Conservation (phyloP, 2,329 filamentous ascomycete species). For the Nemania serpens region DNA sequence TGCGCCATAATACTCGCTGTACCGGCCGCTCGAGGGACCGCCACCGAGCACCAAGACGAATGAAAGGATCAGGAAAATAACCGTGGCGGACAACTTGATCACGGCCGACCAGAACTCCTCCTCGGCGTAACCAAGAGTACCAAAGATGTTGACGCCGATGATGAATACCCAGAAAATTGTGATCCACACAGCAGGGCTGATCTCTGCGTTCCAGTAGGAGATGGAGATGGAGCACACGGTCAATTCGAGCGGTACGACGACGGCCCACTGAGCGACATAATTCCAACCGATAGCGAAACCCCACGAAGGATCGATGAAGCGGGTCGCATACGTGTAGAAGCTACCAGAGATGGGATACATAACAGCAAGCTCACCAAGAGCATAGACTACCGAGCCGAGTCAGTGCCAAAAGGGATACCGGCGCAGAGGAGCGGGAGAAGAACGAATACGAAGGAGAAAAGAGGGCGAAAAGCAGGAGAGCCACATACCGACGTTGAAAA, state of each 20-base stretch:
- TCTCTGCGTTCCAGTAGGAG: conserved; percentile 52
- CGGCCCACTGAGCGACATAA: conserved; percentile 55
- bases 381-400: conserved; percentile 51
- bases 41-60: conserved; percentile 64
- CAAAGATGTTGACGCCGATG: conserved; percentile 60
- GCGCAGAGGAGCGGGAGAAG: background rate
- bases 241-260: conserved; percentile 54
- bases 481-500: conserved; percentile 57
- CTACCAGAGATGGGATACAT: conserved; percentile 57
- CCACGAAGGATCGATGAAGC: conserved; percentile 58
- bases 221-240: conserved; percentile 56
- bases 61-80: conserved; percentile 67
- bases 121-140: conserved; percentile 59
- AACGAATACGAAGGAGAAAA: background rate
- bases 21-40: conserved; percentile 55
- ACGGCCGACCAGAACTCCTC: conserved; percentile 64
- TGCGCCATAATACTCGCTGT: conserved; percentile 54
- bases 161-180: conserved; percentile 59
- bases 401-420: background rate
- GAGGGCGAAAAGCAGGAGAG: background rate
- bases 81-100: conserved; percentile 61
- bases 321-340: conserved; percentile 55
- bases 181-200: conserved; percentile 58
- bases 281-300: conserved; percentile 49
- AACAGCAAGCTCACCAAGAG: conserved; percentile 57